Base-by-base conservation (phyloP, 2,329 filamentous ascomycete genomes). In the Fusarium domesticum region DNA sequence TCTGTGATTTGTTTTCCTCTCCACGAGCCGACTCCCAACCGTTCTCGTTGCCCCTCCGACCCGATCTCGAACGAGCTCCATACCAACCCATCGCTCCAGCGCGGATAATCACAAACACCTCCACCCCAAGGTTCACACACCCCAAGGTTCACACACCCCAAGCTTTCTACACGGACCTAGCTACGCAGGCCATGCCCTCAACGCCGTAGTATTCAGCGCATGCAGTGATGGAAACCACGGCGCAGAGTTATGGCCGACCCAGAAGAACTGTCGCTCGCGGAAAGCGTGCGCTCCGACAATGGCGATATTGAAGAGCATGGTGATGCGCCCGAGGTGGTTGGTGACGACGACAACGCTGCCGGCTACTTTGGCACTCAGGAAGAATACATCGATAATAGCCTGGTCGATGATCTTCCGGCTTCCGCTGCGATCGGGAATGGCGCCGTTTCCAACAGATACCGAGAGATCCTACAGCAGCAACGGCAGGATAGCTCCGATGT, bases 401-500 rank as follows among this genome's bases (percentile, higher is more conserved):
- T 43, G 19, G 45, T 36, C 12, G 47, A 53, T 19, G 54, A 47
- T 35, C 51, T 52, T 31, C 37, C 48, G 16, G 48, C 57, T 18
- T 48, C 58, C 7, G 44, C 43, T 19, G 32, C 48, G 15, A 51
- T 61, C 42, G 53, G 49, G 10, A 60, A 60, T 20, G 52, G 54
- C 15, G 50, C 51, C 10, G 57, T 71, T 23, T 61, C 65, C 31
- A 70, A 68, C 50, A 69, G 69, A 42, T 75, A 75, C 55, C 71
- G 68, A 31, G 67, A 74, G 47, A 65, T 76, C 7, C 57, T 76
- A 20, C 65, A 66, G 40, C 67, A 72, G 30, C 66, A 68, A 17
- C 54, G 56, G 36, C 73, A 76, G 14, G 69, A 74, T 51, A 60
- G 58, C 15, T 80, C 77, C 7, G 76, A 80, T 43, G 70, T 75